Evolutionary conservation across 441 rosid genomes (phyloP).

Genomic region (Jatropha podagrica): DNA sequence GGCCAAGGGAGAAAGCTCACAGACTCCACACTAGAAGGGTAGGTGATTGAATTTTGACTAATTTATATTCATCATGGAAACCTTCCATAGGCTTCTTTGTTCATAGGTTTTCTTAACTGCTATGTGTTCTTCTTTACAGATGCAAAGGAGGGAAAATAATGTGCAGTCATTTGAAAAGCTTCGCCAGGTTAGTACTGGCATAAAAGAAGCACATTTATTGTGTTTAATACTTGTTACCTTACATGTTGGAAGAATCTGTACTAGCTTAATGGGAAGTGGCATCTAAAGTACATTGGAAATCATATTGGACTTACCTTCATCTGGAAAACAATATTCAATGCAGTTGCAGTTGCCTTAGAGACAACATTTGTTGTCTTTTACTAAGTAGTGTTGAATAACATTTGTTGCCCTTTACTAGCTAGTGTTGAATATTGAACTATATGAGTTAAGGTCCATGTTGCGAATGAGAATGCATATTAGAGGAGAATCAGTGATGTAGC

Average conservation of each 20-base stretch:
- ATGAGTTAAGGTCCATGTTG: neutral
- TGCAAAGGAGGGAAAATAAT: conserved; percentile 98
- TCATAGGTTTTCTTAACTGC: conserved; percentile 6
- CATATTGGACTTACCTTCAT: neutral
- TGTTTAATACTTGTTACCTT: neutral
- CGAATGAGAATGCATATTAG: too few species aligned
- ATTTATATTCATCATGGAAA: neutral
- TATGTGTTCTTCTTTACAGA: conserved; percentile 38
- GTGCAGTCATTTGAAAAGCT: conserved; percentile 98
- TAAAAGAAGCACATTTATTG: neutral
- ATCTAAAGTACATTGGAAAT: neutral
- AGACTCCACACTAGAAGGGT: conserved; percentile 96
- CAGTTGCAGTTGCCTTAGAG: neutral
- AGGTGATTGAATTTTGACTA: conserved; percentile 20
- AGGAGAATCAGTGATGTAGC: too few species aligned
- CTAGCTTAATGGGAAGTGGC: neutral
- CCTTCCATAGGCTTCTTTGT: neutral
- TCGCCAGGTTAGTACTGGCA: conserved; percentile 65
- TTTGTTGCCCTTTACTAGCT: neutral
- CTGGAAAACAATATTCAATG: neutral
- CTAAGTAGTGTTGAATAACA: neutral
- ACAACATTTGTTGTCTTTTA: neutral
- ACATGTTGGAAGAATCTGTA: neutral
- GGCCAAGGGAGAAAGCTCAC: conserved; percentile 95
- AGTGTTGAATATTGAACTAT: neutral